Evolutionary conservation across 352 stramenopile genomes (phyloP).

Genomic region (Aphanomyces stellatus): DNA sequence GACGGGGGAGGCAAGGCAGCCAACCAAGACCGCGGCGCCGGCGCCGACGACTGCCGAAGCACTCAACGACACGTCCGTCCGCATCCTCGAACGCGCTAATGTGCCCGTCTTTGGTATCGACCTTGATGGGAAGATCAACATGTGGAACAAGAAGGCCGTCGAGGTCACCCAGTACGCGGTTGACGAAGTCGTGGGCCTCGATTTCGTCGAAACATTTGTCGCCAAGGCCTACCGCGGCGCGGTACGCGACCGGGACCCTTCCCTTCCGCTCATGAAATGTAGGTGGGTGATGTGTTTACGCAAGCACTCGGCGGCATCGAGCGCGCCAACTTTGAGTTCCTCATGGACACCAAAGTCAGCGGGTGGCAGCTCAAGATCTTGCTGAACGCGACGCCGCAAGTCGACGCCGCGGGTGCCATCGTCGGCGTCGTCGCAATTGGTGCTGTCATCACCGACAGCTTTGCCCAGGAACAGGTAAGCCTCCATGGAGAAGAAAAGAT

Average conservation of each 20-base stretch:
- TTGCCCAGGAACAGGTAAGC: conserved; percentile 79
- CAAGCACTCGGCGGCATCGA: conserved; percentile 61
- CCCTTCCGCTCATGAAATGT: conserved; percentile 11
- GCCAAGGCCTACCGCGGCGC: conserved; percentile 46
- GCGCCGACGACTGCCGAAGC: too few relatives aligned
- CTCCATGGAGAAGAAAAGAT: not conserved
- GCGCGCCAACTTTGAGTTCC: conserved; percentile 79
- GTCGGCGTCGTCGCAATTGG: conserved; percentile 79
- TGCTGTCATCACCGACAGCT: conserved; percentile 80
- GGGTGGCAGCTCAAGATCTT: conserved; percentile 67
- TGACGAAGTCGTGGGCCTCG: conserved; percentile 75
- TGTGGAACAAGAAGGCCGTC: conserved; percentile 91
- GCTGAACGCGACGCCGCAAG: conserved; percentile 64
- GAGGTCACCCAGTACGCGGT: conserved; percentile 83
- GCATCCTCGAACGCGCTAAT: conserved; percentile 75
- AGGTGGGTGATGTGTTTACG: conserved; percentile 52
- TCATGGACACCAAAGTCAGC: conserved; percentile 57
- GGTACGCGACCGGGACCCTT: conserved; percentile 39
- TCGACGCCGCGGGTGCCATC: conserved; percentile 66
- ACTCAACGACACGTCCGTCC: conserved; percentile 35
- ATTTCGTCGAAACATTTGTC: conserved; percentile 58
- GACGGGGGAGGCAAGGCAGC: conserved; percentile 35
- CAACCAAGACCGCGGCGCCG: too few relatives aligned
- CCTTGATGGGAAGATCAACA: conserved; percentile 65
- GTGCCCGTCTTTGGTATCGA: conserved; percentile 80